Evolutionary conservation across 2,329 filamentous ascomycete species (phyloP).

Genomic region (Cordyceps fumosorosea): DNA sequence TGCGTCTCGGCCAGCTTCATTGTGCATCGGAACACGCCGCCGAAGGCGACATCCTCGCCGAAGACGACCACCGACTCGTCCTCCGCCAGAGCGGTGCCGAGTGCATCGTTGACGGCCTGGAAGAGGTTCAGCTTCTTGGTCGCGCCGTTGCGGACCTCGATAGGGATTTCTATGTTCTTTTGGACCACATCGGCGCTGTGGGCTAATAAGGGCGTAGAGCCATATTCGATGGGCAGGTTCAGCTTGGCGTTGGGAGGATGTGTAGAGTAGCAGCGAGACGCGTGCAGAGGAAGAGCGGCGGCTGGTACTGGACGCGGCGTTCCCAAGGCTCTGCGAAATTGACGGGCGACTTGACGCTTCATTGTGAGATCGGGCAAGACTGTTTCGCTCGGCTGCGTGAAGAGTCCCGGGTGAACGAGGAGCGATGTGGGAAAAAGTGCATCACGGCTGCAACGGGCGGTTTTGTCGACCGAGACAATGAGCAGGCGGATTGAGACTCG

Average conservation of each 20-base stretch:
- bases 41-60: conserved; percentile 94
- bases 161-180: conserved; percentile 63
- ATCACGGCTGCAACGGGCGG: conserved; percentile 12
- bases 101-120: conserved; percentile 85
- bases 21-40: conserved; percentile 90
- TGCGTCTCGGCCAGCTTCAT: conserved; percentile 86
- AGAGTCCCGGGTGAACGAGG: conserved; percentile 12
- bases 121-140: conserved; percentile 90
- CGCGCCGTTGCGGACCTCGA: conserved; percentile 56
- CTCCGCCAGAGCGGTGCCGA: conserved; percentile 72
- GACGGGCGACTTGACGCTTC: conserved; percentile 28
- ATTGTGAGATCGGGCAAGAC: conserved; percentile 19
- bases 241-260: conserved; percentile 57
- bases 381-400: background rate
- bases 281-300: conserved; percentile 8
- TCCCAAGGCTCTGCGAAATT: conserved; percentile 24
- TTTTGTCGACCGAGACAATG: conserved; percentile 13
- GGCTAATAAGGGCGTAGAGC: conserved; percentile 70
- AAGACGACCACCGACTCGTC: conserved; percentile 88
- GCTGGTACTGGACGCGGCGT: conserved; percentile 10
- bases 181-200: conserved; percentile 71
- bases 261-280: conserved; percentile 41
- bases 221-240: conserved; percentile 84
- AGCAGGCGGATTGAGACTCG: conserved; percentile 21
- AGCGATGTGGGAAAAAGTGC: conserved; percentile 10